These are phyloP conservation scores for Backusella tuberculispora DNA, from an alignment of 192 early-diverging fungal genomes.

Conservation along the genomic window DNA sequence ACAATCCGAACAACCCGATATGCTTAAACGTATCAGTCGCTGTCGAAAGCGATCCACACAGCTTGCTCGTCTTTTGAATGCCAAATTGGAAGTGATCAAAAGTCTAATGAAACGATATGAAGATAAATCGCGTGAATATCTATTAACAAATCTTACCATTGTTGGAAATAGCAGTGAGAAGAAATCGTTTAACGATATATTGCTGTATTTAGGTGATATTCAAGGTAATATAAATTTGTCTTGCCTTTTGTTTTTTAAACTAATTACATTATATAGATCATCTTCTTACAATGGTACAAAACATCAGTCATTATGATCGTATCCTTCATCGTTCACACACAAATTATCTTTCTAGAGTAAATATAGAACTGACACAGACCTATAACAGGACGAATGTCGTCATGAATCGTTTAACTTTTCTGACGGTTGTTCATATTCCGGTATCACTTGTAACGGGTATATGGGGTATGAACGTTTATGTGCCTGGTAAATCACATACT, in stretches of 20 bases:
- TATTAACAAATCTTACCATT: conserved; percentile 22
- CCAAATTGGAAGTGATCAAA: conserved; percentile 75
- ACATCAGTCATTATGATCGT: conserved; percentile 72
- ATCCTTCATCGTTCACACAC: conserved; percentile 75
- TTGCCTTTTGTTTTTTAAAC: no score
- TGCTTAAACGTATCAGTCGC: conserved; percentile 76
- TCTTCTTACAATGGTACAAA: conserved; percentile 68
- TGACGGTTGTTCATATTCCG: conserved; percentile 79
- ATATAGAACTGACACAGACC: conserved; percentile 71
- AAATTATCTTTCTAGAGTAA: conserved; percentile 81
- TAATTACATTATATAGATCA: conserved; percentile 58
- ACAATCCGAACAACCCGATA: conserved; percentile 57
- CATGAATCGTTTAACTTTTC: conserved; percentile 82
- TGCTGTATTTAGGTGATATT: conserved; percentile 82
- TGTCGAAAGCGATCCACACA: conserved; percentile 74
- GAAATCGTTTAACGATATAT: conserved; percentile 51
- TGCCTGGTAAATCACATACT: conserved; percentile 60
- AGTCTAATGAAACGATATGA: conserved; percentile 66
- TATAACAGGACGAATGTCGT: conserved; percentile 87
- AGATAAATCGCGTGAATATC: conserved; percentile 36
- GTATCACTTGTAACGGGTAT: conserved; percentile 77
- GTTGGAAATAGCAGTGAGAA: conserved; percentile 70
- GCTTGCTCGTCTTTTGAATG: conserved; percentile 64
- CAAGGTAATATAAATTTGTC: no score
- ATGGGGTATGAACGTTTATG: conserved; percentile 65